These are phyloP conservation scores for Zalaria obscura DNA, from an alignment of 2,329 filamentous ascomycete species.

Conservation along the genomic window DNA sequence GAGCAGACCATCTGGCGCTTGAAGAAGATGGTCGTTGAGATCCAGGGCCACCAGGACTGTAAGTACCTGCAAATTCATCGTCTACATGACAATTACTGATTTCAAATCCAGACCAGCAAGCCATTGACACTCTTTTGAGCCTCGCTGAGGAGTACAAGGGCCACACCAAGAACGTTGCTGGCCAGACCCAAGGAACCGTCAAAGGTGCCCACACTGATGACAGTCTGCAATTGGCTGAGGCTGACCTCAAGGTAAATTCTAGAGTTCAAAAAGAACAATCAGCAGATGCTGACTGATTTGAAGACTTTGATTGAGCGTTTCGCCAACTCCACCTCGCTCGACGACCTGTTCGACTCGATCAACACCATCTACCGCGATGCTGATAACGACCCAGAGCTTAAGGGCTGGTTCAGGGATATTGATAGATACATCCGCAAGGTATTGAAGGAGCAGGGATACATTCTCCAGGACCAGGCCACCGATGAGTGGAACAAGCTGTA, in stretches of 20 bases:
- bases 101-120: constrained; percentile 50
- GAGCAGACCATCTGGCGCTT: constrained; percentile 84
- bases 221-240: constrained; percentile 56
- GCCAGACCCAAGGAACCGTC: constrained; percentile 52
- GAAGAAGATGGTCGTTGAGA: constrained; percentile 96
- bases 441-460: constrained; percentile 79
- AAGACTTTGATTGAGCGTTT: constrained; percentile 78
- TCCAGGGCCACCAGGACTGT: constrained; percentile 88
- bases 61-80: constrained; percentile 16
- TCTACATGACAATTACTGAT: constrained; percentile 13
- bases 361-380: constrained; percentile 77
- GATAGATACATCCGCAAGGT: constrained; percentile 68
- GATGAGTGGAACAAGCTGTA: constrained; percentile 74
- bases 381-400: constrained; percentile 73
- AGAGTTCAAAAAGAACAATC: constrained; percentile 23
- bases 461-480: constrained; percentile 68
- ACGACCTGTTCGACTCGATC: constrained; percentile 75
- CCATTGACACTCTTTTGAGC: constrained; percentile 73
- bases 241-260: constrained; percentile 55
- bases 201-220: constrained; percentile 56
- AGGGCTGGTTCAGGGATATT: constrained; percentile 73
- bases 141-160: constrained; percentile 75
- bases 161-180: constrained; percentile 52
- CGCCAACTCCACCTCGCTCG: constrained; percentile 81
- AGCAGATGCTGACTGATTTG: constrained; percentile 35